Conservation (phyloP, 2,329 filamentous ascomycete genomes). For the Fonsecaea monophora region DNA sequence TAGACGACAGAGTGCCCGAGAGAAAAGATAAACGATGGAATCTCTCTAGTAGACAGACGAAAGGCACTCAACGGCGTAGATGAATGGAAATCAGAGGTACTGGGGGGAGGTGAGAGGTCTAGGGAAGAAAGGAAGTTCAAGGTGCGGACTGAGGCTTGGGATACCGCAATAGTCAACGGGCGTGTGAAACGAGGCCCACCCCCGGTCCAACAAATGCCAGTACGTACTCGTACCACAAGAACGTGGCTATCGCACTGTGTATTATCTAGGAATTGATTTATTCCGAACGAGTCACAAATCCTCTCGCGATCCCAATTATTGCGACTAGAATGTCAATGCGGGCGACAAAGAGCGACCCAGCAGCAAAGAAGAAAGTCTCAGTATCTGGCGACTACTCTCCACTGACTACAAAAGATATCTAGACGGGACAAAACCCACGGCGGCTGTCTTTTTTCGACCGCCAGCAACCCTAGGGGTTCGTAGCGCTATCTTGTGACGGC, state of each 20-base stretch:
- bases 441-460: constrained; percentile 10
- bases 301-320: background rate
- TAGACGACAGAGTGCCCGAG: constrained; percentile 34
- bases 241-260: constrained; percentile 29
- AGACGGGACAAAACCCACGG: background rate
- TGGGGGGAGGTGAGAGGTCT: constrained; percentile 23
- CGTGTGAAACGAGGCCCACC: constrained; percentile 31
- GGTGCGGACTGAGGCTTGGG: constrained; percentile 31
- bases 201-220: constrained; percentile 25
- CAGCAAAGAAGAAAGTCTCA: background rate
- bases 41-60: constrained; percentile 5
- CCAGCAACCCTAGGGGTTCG: constrained; percentile 10
- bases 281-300: constrained; percentile 24
- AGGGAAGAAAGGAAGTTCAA: constrained; percentile 29
- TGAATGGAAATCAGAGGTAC: constrained; percentile 19
- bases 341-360: constrained; percentile 1
- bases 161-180: constrained; percentile 24
- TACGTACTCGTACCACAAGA: constrained; percentile 35
- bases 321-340: background rate
- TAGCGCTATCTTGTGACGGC: constrained; percentile 35
- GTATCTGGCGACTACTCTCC: constrained; percentile 10
- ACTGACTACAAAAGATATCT: constrained; percentile 9
- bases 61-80: constrained; percentile 2
- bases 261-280: constrained; percentile 28
- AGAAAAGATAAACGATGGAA: constrained; percentile 45